Percentiles rank a stretch among this genome's conserved stretches.
Conservation (phyloP, 1,139 yeast species). For the Pneumocystis jirovecii region DNA sequence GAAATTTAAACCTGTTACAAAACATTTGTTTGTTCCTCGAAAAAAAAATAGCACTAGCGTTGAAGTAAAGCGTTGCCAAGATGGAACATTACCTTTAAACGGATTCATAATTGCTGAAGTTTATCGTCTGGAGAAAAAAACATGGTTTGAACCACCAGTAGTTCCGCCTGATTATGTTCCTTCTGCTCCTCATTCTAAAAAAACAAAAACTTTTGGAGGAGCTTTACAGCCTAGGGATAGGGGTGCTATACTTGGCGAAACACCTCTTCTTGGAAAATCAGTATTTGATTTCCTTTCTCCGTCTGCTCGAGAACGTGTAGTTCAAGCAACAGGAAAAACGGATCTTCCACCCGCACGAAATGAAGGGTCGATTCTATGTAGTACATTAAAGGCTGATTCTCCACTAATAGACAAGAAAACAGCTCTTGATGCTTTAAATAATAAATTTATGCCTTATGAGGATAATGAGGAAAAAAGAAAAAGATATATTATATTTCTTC, state of each 20-base stretch:
- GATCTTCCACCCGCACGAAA: conserved; percentile 12
- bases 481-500: conserved; percentile 16
- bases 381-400: conserved; percentile 5
- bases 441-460: conserved; percentile 16
- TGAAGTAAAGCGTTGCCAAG: conserved; percentile 12
- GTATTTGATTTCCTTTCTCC: conserved; percentile 17
- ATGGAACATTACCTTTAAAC: conserved; percentile 16
- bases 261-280: conserved; percentile 15
- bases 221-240: conserved; percentile 8
- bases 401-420: conserved; percentile 12
- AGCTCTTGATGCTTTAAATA: conserved; percentile 16
- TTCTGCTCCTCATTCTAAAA: neutral
- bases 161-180: conserved; percentile 10
- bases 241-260: conserved; percentile 13
- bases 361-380: conserved; percentile 1
- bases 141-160: conserved; percentile 10
- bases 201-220: neutral
- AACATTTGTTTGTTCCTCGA: conserved; percentile 4
- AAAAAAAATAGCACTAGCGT: neutral
- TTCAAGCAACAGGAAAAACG: conserved; percentile 12
- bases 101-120: conserved; percentile 14
- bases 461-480: conserved; percentile 13
- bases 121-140: neutral
- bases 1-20: conserved; percentile 2
- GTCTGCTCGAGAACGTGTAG: conserved; percentile 14